Percentiles rank a stretch among this genome's conserved stretches.
phyloP scores from a whole-genome alignment of 2,329 filamentous ascomycete genomes.

The Ophiostoma sp. region DNA sequence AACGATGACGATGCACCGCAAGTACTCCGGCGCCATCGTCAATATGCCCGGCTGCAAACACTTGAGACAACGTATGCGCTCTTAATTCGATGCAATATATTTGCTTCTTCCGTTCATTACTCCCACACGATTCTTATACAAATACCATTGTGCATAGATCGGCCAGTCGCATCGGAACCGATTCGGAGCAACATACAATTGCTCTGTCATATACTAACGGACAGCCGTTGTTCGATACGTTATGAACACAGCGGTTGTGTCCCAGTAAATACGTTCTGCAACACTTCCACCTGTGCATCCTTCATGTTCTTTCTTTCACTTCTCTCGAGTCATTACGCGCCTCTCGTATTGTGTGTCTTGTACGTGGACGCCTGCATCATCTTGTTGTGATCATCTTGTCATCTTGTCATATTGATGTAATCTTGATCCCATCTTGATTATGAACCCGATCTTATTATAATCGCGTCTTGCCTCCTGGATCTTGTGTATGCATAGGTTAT shows the following conservation, averaged over 20 bases:
- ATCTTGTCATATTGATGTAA: background rate
- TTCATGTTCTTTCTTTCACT: background rate
- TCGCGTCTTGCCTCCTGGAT: slow-evolving; percentile 1
- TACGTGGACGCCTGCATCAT: background rate
- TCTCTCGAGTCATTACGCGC: background rate
- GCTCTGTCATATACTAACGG: background rate
- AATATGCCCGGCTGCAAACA: slow-evolving; percentile 1
- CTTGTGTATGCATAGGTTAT: background rate
- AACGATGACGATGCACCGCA: background rate
- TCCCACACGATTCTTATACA: background rate
- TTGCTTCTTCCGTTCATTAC: background rate
- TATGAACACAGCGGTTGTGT: background rate
- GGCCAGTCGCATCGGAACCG: background rate
- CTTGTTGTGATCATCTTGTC: background rate
- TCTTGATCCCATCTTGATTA: background rate
- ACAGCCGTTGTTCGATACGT: background rate
- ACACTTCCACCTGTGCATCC: too few relatives aligned
- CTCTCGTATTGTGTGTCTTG: background rate
- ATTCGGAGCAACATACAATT: background rate
- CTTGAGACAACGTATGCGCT: background rate
- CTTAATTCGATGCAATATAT: background rate
- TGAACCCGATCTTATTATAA: background rate
- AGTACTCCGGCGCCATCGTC: background rate
- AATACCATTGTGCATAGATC: background rate
- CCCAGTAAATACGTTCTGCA: too few relatives aligned